Evolutionary conservation across 768 basidiomycete species (phyloP).

Genomic region (Lactifluus piperatus): DNA sequence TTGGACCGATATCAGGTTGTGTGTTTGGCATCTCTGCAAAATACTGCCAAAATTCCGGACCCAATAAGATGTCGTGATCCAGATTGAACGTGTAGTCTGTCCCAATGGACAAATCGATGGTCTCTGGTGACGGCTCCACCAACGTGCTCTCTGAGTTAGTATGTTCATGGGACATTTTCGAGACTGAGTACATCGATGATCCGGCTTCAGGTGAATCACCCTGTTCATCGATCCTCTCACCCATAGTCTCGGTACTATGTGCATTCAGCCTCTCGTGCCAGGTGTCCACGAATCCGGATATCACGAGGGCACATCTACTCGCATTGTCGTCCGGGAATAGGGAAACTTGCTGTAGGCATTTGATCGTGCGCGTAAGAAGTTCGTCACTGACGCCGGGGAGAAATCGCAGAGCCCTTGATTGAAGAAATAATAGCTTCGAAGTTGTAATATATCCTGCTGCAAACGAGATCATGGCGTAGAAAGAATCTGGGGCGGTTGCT

Average conservation of each 20-base stretch:
- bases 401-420: not conserved
- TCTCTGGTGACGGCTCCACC: not conserved
- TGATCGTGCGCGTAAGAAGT: constrained; percentile 13
- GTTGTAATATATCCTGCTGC: constrained; percentile 37
- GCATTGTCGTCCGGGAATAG: constrained; percentile 16
- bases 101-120: not conserved
- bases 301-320: constrained; percentile 11
- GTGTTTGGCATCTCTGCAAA: constrained; percentile 5
- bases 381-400: constrained; percentile 14
- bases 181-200: not conserved
- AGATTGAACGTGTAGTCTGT: constrained; percentile 4
- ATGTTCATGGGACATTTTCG: not conserved
- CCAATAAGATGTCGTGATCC: constrained; percentile 11
- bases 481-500: constrained; percentile 33
- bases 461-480: constrained; percentile 36
- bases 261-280: constrained; percentile 8
- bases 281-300: constrained; percentile 12
- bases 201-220: not conserved
- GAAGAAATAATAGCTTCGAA: constrained; percentile 30
- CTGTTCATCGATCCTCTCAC: not conserved
- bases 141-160: not conserved
- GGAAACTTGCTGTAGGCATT: constrained; percentile 7
- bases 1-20: not conserved
- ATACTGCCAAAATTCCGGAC: constrained; percentile 15
- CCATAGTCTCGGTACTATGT: not conserved